Evolutionary conservation across 2,329 filamentous ascomycete genomes (phyloP).

Genomic region (Ophiocordyceps camponoti-saundersi): DNA sequence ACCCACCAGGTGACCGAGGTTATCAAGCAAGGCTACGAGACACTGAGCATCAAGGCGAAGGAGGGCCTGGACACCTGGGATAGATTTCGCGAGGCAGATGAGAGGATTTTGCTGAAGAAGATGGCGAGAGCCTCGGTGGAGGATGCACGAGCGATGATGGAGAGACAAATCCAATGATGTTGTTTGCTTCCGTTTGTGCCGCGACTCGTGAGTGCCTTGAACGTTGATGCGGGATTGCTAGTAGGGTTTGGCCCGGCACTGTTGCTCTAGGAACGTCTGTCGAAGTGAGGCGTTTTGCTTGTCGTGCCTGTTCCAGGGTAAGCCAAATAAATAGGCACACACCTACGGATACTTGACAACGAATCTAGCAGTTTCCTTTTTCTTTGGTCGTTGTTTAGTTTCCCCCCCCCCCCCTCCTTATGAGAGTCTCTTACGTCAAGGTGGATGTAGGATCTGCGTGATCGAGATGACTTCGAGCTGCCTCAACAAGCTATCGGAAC

Average conservation of each 20-base stretch:
- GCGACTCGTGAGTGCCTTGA: not conserved
- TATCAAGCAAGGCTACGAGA: slow-evolving; percentile 94
- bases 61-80: slow-evolving; percentile 80
- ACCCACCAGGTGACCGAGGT: slow-evolving; percentile 73
- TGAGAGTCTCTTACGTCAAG: too few relatives aligned
- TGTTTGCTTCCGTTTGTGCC: not conserved
- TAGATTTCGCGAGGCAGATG: slow-evolving; percentile 71
- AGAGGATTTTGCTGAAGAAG: slow-evolving; percentile 72
- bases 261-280: not conserved
- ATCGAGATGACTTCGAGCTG: too few relatives aligned
- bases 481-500: too few relatives aligned
- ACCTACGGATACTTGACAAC: not conserved
- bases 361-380: not conserved
- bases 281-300: not conserved
- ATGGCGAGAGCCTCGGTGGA: slow-evolving; percentile 62
- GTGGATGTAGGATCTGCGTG: too few relatives aligned
- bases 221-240: not conserved
- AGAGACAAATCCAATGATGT: slow-evolving; percentile 10
- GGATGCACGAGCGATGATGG: slow-evolving; percentile 36
- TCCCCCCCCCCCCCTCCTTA: too few relatives aligned
- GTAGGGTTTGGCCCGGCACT: too few relatives aligned
- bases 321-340: not conserved
- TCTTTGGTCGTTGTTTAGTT: not conserved
- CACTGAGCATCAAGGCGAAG: slow-evolving; percentile 74
- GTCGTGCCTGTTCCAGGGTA: not conserved